Conservation (phyloP, 129 eudicot genomes). For the Arctium lappa region DNA sequence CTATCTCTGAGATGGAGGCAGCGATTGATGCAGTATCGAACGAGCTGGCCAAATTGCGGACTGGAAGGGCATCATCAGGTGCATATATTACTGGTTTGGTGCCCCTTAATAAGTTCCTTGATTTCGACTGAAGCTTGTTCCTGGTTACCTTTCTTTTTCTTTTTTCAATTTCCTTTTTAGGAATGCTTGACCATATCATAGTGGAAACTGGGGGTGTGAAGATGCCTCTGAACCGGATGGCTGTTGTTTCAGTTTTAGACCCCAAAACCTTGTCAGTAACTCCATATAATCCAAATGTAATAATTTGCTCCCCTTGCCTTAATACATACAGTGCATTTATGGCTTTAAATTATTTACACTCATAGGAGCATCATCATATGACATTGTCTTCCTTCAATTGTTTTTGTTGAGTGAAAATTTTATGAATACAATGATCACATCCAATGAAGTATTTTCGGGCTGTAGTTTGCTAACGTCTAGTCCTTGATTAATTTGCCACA, state of each 20-base stretch:
- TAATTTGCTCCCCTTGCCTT: conserved; percentile 2
- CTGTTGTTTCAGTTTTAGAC: conserved; percentile 89
- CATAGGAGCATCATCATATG: not conserved
- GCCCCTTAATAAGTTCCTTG: not conserved
- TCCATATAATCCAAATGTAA: conserved; percentile 83
- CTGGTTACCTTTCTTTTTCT: not conserved
- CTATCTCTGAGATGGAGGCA: conserved; percentile 80
- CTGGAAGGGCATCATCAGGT: conserved; percentile 96
- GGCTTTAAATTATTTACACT: not conserved
- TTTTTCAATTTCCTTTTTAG: conserved; percentile 32
- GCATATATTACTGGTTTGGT: not conserved
- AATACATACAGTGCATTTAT: not conserved
- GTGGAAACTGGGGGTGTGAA: conserved; percentile 77
- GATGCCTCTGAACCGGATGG: conserved; percentile 73
- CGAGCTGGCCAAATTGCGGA: conserved; percentile 73
- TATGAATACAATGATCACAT: not conserved
- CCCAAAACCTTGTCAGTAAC: conserved; percentile 73
- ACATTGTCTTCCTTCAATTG: not conserved
- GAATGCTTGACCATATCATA: conserved; percentile 93
- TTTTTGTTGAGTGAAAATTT: not conserved
- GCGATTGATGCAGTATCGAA: conserved; percentile 78
- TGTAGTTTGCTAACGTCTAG: not conserved
- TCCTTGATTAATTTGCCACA: not conserved
- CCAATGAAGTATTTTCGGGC: not conserved
- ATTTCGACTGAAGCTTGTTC: not conserved